Evolutionary conservation across 768 basidiomycete species (phyloP), one percentile per base, ranked within the genome.

Genomic region (Leccinum broughii): DNA sequence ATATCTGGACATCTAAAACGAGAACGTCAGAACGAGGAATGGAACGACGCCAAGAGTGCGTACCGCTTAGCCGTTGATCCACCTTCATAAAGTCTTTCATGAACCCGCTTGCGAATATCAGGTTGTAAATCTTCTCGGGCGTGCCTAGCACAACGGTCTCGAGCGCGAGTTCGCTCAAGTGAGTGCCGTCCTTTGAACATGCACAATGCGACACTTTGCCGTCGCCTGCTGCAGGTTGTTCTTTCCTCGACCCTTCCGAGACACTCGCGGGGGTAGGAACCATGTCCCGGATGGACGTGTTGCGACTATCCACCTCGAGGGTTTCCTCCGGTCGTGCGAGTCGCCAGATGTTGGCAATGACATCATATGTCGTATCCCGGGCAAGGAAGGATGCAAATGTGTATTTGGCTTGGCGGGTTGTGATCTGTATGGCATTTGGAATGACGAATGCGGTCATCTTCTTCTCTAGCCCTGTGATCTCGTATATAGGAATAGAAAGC

Each of bases 391-490:
- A 98, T 0, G 97, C 93, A 66, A 98, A 98, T 1, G 89, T 92
- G 77, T 97, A 93, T 77, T 95, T 93, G 17, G 83, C 82, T 65
- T 86, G 85, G 28, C 83, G 82, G 0, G 95, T 97, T 14, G 92
- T 85, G 58, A 98, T 84, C 66, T 90, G 89, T 65, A 98, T 95
- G 26, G 93, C 96, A 72, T 98, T 98, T 15, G 96, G 96, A 63
- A 98, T 98, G 60, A 98, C 93, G 66, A 95, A 92, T 3, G 96
- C 95, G 0, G 96, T 98, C 93, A 95, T 98, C 69, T 87, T 92
- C 83, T 97, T 98, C 70, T 98, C 96, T 24, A 98, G 83, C 22
- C 84, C 78, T 34, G 82, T 87, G 58, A 98, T 87, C 69, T 97
- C 93, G 70, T 87, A 83, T 63, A 97, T 93, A 7, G 95, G 90